Evolutionary conservation across 139 green algal genomes (phyloP).

Genomic region (Trebouxia sp.): DNA sequence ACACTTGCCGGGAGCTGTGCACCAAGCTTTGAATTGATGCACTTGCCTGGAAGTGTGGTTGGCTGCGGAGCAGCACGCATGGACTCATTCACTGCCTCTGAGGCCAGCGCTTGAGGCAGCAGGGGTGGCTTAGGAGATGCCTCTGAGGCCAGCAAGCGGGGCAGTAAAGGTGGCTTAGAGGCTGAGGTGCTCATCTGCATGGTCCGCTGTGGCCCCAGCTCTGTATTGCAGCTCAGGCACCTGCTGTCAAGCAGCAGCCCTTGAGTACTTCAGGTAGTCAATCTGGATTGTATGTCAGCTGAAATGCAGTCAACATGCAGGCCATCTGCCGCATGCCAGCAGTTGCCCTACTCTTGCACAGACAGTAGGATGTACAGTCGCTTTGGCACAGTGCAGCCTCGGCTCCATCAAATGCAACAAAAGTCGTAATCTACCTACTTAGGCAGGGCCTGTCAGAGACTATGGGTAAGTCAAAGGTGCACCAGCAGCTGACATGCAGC

Average conservation of each 20-base stretch:
- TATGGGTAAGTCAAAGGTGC: too few species aligned
- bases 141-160: not conserved
- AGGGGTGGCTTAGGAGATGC: too few species aligned
- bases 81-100: not conserved
- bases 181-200: not conserved
- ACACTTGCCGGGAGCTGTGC: too few species aligned
- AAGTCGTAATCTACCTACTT: too few species aligned
- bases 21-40: too few species aligned
- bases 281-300: not conserved
- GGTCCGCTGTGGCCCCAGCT: not conserved
- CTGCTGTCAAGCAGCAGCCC: not conserved
- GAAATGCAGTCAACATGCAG: not conserved
- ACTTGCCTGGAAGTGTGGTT: too few species aligned
- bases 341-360: not conserved
- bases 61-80: not conserved
- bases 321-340: not conserved
- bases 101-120: not conserved
- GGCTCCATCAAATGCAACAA: too few species aligned
- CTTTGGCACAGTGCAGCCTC: too few species aligned
- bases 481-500: not conserved
- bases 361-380: not conserved
- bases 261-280: not conserved
- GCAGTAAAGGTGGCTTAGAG: not conserved
- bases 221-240: conserved; percentile 27
- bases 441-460: too few species aligned